Base-by-base conservation (phyloP, 148 eudicot genomes). In the Euryodendron excelsum region DNA sequence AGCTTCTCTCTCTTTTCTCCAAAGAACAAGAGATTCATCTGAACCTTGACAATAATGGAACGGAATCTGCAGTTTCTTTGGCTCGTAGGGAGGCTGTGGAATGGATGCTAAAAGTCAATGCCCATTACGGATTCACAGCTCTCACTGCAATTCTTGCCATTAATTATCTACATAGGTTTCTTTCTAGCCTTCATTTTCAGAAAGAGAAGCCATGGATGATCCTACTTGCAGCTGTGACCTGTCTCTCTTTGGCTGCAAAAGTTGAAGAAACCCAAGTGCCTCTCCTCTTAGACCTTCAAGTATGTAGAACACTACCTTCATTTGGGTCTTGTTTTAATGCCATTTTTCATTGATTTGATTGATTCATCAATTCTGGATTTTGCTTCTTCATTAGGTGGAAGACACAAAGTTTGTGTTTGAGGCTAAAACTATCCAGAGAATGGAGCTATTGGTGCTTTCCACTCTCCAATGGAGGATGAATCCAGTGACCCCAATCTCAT, bases 161-260 rank as follows among this genome's bases (percentile, higher is more conserved):
- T 56, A 86, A 92, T 80, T 94, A 90, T 76, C 80, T 94, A 3
- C 93, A 94, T 72, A 86, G 90, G 65, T 91, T 89, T 59, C 33
- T 89, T 0, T 78, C 83, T 21, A 88, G 78, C 73, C 70, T 84
- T 18, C 85, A 76, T n/a, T 79, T 90, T 78, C 86, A 87, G 79
- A 72, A 74, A 7, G 87, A 87, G 0, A 84, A 89, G 84, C 92
- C 95, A 61, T 94, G 98, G 98, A 82, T 86, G 93, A 73, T 86
- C 65, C 98, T 92, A 31, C 93, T 94, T 61, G 76, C 82, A 68
- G 97, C 98, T 80, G 98, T 92, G 14, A 75, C 97, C 80, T 94
- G 98, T 73, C 82, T 94, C 71, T 94, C 98, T 75, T 76, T 94
- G 48, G 98, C 98, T 80, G 97, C 98, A 8, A 94, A 94, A 86